phyloP scores from a whole-genome alignment of 2,329 filamentous ascomycete genomes.

The Trichoderma semiorbis region DNA sequence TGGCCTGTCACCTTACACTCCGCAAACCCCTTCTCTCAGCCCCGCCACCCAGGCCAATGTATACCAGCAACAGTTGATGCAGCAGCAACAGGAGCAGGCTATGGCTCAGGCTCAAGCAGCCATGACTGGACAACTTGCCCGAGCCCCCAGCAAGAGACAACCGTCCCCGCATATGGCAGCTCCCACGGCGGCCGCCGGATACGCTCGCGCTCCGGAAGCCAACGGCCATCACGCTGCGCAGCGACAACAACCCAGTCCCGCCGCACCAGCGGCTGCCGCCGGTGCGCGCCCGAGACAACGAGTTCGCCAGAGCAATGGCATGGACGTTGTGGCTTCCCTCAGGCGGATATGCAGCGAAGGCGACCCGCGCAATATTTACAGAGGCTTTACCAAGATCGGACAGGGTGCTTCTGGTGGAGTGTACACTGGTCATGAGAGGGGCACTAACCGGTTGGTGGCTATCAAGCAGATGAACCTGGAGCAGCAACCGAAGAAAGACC shows the following conservation, averaged over 20 bases:
- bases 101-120: conserved; percentile 76
- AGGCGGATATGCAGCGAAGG: conserved; percentile 87
- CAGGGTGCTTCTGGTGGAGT: conserved; percentile 97
- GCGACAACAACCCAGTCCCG: conserved; percentile 33
- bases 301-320: conserved; percentile 70
- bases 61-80: conserved; percentile 62
- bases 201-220: conserved; percentile 29
- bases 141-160: conserved; percentile 71
- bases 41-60: conserved; percentile 41
- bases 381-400: conserved; percentile 87
- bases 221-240: conserved; percentile 33
- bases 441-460: conserved; percentile 82
- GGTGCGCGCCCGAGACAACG: conserved; percentile 70
- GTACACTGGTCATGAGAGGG: conserved; percentile 82
- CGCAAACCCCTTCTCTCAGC: conserved; percentile 38
- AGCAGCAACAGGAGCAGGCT: conserved; percentile 85
- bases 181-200: conserved; percentile 30
- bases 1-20: conserved; percentile 48
- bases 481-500: conserved; percentile 96
- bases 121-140: conserved; percentile 66
- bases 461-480: conserved; percentile 99
- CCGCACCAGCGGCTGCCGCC: conserved; percentile 39
- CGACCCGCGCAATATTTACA: conserved; percentile 85
- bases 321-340: conserved; percentile 79
- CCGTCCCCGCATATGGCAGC: conserved; percentile 29